Conservation (phyloP, 116 monocot species). For the Iris pallida region DNA sequence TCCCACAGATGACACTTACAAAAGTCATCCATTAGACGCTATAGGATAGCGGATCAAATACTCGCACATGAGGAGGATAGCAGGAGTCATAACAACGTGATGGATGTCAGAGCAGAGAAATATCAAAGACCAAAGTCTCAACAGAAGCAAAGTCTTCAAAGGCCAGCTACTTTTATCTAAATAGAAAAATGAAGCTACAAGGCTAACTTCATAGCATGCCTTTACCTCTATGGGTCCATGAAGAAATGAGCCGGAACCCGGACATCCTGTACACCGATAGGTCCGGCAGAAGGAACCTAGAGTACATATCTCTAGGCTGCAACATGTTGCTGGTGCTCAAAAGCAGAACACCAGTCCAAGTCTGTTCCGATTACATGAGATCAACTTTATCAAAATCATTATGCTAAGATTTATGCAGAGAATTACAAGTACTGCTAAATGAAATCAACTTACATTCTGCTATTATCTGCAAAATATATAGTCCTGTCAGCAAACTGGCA, state of each 20-base stretch:
- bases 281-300: constrained; percentile 54
- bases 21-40: constrained; percentile 52
- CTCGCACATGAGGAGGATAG: constrained; percentile 83
- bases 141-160: constrained; percentile 68
- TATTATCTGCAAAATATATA: too few species aligned
- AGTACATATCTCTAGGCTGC: constrained; percentile 75
- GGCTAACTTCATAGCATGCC: constrained; percentile 40
- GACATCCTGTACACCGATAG: constrained; percentile 68
- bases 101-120: constrained; percentile 97
- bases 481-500: too few species aligned
- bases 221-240: constrained; percentile 58
- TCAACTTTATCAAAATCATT: too few species aligned
- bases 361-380: constrained; percentile 50
- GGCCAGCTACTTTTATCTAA: constrained; percentile 89
- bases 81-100: constrained; percentile 89
- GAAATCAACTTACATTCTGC: too few species aligned
- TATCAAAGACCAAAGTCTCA: constrained; percentile 82
- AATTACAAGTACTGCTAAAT: too few species aligned
- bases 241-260: constrained; percentile 54
- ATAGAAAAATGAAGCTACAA: too few species aligned
- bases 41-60: constrained; percentile 88
- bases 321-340: constrained; percentile 36
- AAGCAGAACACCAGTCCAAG: constrained; percentile 46
- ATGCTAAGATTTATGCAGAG: too few species aligned
- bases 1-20: constrained; percentile 36